Evolutionary conservation across 129 eudicot species (phyloP), one percentile per base, ranked within the genome.

Genomic region (Dittrichia graveolens): DNA sequence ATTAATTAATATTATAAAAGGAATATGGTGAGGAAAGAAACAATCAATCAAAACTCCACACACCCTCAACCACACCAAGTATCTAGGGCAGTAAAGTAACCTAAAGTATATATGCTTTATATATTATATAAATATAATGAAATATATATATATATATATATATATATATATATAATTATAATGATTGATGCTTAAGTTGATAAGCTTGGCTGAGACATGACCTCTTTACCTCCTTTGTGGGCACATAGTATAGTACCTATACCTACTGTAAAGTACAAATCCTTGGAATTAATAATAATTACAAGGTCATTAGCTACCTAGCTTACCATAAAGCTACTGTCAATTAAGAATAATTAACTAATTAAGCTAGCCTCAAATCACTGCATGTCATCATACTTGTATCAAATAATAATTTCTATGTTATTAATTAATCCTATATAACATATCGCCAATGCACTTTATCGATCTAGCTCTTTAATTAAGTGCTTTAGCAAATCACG

Each of bases 81-180:
- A 42, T 71, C 67, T 24, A 43, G 40, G 65, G 66, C 44, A 43
- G 35, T 57, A 71, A 71, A 56, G 66, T 43, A 71, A 34, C 34
- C 54, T 56, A 71, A 56, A 71, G 75, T 44, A 31, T 71, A 43
- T 7, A 58, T 56, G 66, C 56, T 56, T 71, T 71, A 42, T 69
- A 52, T 37, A 9, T 18, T 10, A 24, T 24, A 24, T 24, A 24
- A 65, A 18, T 19, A 18, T 19, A 18, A 42, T 71, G 44, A 43
- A 55, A 18, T 56, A 55, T 10, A 9, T 31, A 11, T 59, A 42
- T 24, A 57, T 10, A 9, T 31, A 11, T 59, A 42, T 24, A 57
- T 71, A 42, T 69, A 52, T 37, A 9, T 18, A n/a, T 10, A 24
- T 24, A 24, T 24, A 24, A 65, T 9, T n/a, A n/a, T 19, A 18